Evolutionary conservation across 2,329 filamentous ascomycete species (phyloP).

Genomic region (Orbilia oligospora): DNA sequence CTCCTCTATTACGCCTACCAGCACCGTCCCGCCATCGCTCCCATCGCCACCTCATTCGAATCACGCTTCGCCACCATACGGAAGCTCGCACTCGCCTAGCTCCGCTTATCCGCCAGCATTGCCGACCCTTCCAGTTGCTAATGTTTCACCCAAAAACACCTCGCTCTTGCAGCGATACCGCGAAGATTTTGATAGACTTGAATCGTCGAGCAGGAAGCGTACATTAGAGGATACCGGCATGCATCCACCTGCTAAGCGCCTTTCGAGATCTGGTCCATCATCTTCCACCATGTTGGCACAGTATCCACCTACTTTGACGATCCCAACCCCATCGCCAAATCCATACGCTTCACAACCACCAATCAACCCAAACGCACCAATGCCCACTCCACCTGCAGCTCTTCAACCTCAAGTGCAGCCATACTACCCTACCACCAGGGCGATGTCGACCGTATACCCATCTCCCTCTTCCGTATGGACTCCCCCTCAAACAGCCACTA

Average conservation of each 20-base stretch:
- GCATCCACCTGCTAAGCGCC: constrained; percentile 73
- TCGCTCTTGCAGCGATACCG: constrained; percentile 65
- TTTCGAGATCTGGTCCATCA: constrained; percentile 65
- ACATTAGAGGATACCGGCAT: constrained; percentile 67
- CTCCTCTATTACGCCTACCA: constrained; percentile 48
- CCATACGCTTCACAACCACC: constrained; percentile 64
- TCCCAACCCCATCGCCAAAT: constrained; percentile 71
- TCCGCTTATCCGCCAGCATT: constrained; percentile 56
- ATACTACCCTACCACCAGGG: constrained; percentile 73
- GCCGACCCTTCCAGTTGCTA: constrained; percentile 52
- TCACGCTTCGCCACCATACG: constrained; percentile 63
- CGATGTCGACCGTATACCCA: constrained; percentile 84
- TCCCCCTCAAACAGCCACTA: constrained; percentile 67
- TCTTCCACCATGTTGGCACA: constrained; percentile 66
- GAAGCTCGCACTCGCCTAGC: constrained; percentile 40
- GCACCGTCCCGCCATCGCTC: constrained; percentile 62
- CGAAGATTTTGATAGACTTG: constrained; percentile 62
- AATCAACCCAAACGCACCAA: constrained; percentile 70
- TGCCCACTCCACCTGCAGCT: constrained; percentile 61
- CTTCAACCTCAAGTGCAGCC: constrained; percentile 46
- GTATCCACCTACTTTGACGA: constrained; percentile 71
- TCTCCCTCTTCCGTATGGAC: constrained; percentile 72
- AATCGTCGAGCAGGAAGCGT: constrained; percentile 67
- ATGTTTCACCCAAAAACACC: constrained; percentile 63
- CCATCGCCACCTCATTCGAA: constrained; percentile 64